phyloP scores from a whole-genome alignment of 495 filamentous ascomycete genomes.

The Astrothelium macrocarpum region DNA sequence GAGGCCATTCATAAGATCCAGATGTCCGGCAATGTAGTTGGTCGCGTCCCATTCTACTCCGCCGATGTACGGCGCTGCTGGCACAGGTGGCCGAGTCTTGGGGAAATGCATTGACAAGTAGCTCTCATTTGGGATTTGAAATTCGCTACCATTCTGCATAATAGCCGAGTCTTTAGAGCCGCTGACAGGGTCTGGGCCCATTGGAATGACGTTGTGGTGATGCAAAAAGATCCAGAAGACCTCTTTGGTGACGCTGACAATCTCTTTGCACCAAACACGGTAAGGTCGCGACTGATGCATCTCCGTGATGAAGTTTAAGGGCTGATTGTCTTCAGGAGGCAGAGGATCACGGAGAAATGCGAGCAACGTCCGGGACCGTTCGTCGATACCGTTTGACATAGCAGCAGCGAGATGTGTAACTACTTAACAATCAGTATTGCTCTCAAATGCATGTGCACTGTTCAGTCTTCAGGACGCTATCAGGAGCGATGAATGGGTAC shows the following conservation, averaged over 20 bases:
- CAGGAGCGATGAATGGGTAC: neutral
- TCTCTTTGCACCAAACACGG: conserved; percentile 86
- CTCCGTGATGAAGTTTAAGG: conserved; percentile 74
- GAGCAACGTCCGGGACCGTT: conserved; percentile 59
- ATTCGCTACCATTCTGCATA: neutral
- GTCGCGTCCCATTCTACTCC: conserved; percentile 99
- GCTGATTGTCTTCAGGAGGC: conserved; percentile 61
- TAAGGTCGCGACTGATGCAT: conserved; percentile 86
- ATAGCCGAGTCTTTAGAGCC: neutral
- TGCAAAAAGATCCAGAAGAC: conserved; percentile 99
- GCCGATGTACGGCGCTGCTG: conserved; percentile 91
- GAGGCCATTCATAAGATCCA: conserved; percentile 87
- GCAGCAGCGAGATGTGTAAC: conserved; percentile 66
- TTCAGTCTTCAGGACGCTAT: neutral
- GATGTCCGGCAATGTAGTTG: conserved; percentile 83
- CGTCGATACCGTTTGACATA: conserved; percentile 39
- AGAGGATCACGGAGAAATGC: conserved; percentile 72
- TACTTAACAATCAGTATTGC: neutral
- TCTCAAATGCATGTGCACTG: neutral
- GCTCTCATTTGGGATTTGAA: conserved; percentile 20
- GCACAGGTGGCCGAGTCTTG: conserved; percentile 75
- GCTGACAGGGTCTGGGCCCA: conserved; percentile 27
- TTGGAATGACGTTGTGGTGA: conserved; percentile 74
- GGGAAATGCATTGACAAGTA: conserved; percentile 76
- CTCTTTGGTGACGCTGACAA: conserved; percentile 86